Evolutionary conservation across 768 basidiomycete genomes (phyloP), one percentile per base, ranked within the genome.

Genomic region (Antrodiella citrinella): DNA sequence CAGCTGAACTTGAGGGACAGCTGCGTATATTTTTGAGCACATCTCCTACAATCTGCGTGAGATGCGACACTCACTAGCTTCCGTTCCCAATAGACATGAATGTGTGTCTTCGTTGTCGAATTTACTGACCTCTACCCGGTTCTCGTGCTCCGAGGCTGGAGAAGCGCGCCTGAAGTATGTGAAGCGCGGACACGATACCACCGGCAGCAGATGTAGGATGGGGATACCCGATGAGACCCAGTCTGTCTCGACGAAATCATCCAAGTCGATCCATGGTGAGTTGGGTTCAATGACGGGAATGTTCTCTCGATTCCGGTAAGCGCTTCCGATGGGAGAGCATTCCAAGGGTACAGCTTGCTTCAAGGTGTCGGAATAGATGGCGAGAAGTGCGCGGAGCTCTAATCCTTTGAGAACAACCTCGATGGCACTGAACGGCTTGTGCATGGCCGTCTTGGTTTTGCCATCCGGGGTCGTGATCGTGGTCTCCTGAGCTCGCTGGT

Each of bases 61-160:
- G 7, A 24, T 15, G 21, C 22, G 18, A 20, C 18, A 68, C 82
- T 58, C 60, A 88, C 88, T 78, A 15, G 77, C 73, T 65, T 84
- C 80, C 57, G 79, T 75, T 11, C 86, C 86, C 23, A 93, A 75
- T 40, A 86, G 70, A 64, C 92, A 97, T 0, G 74, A 71, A 62
- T 98, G 94, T 2, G 90, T 84, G 40, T 78, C 68, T 64, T 98
- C 94, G 25, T 75, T 69, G 1, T 93, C 94, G 61, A 98, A 98
- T 66, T 93, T 95, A 58, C 77, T 84, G 30, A 66, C 67, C 51
- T 74, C 72, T 3, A 66, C 62, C 23, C 72, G 67, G 38, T 67
- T 69, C 10, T 67, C 65, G 11, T 69, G 59, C n/a, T 67, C 59
- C 12, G 70, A 68, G 3, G 73, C 68, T 49, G 77, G 75, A 15